A percentile compares a stretch with the other conserved stretches of the same genome.
Conservation (phyloP, 2,329 filamentous ascomycete species). For the Karstenula rhodostoma region DNA sequence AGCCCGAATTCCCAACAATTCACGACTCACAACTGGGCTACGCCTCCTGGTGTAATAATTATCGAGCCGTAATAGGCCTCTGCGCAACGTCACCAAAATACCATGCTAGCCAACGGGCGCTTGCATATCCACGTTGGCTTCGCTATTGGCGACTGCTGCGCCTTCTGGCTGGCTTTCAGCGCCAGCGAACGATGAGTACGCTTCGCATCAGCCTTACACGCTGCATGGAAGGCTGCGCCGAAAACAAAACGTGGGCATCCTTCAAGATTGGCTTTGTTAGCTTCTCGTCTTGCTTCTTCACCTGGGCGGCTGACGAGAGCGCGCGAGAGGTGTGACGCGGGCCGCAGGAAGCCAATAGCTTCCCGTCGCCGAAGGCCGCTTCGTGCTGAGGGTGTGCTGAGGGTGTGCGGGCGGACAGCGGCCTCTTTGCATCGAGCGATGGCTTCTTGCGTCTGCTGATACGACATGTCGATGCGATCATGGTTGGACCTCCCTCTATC, state of each 20-base stretch:
- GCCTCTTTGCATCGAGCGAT: slow-evolving; percentile 1
- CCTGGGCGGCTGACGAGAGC: slow-evolving; percentile 22
- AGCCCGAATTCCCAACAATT: slow-evolving; percentile 2
- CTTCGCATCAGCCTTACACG: slow-evolving; percentile 27
- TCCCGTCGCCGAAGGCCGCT: slow-evolving; percentile 12
- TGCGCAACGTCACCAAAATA: slow-evolving; percentile 14
- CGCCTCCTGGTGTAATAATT: slow-evolving; percentile 8
- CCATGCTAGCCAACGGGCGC: slow-evolving; percentile 23
- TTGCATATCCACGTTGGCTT: slow-evolving; percentile 15
- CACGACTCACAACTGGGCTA: not conserved
- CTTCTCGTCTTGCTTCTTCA: slow-evolving; percentile 6
- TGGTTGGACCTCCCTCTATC: not conserved
- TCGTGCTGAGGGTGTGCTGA: slow-evolving; percentile 11
- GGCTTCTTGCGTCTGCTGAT: slow-evolving; percentile 12
- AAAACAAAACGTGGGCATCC: slow-evolving; percentile 23
- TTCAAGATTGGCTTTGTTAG: slow-evolving; percentile 19
- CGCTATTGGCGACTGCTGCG: slow-evolving; percentile 22
- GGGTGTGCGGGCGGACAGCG: slow-evolving; percentile 9
- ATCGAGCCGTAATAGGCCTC: slow-evolving; percentile 14
- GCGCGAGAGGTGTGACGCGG: slow-evolving; percentile 11
- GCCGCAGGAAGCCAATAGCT: slow-evolving; percentile 13
- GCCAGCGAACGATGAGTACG: slow-evolving; percentile 13
- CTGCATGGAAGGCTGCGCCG: slow-evolving; percentile 26
- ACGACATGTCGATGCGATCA: not conserved
- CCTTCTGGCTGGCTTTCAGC: slow-evolving; percentile 12